A percentile compares a stretch with the other conserved stretches of the same genome.
phyloP scores from a whole-genome alignment of 176 grass and related monocot species.

The Zoysia japonica region DNA sequence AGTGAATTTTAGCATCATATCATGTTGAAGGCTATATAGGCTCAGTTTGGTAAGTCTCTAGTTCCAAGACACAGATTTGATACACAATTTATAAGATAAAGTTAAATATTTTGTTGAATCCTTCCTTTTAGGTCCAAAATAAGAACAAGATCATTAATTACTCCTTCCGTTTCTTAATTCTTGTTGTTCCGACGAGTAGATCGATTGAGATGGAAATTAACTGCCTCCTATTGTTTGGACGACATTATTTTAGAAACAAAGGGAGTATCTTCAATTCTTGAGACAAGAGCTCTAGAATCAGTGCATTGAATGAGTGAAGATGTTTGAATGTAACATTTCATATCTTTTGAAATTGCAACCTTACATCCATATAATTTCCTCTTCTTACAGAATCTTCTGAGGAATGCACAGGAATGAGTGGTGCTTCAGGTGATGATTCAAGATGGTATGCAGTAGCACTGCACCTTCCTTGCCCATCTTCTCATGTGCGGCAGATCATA shows the following conservation, averaged over 20 bases:
- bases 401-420: slow-evolving; percentile 1
- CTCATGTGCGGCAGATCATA: neutral
- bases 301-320: neutral
- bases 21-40: neutral
- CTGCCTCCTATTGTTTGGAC: no score
- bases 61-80: neutral
- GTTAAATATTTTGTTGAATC: neutral
- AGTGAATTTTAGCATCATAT: neutral
- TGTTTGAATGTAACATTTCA: neutral
- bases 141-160: neutral
- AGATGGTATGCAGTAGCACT: neutral
- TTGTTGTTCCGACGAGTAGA: no score
- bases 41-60: neutral
- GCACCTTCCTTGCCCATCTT: neutral
- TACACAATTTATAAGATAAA: neutral
- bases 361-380: neutral
- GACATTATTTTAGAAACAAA: no score
- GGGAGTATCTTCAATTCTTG: no score
- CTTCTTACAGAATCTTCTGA: slow-evolving; percentile 12
- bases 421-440: neutral
- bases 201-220: no score
- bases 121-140: neutral
- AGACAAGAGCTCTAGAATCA: no score
- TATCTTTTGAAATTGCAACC: neutral
- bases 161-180: no score